Base-by-base conservation (phyloP, 2,329 filamentous ascomycete species). In the Curvularia eragrostidis region DNA sequence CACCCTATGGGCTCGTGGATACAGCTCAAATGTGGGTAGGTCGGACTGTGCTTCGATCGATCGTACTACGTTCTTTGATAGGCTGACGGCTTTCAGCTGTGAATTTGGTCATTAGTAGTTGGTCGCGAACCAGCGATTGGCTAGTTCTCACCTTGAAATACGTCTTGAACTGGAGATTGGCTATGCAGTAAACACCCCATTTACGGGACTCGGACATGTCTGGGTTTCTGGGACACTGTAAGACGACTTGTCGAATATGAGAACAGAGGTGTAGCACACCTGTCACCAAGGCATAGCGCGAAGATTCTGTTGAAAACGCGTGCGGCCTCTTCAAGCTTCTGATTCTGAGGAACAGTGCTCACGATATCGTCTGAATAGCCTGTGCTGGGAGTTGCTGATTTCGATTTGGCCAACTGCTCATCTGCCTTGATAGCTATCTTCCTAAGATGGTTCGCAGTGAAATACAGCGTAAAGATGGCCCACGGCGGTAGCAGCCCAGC, bases 151-250 rank as follows among this genome's bases (percentile, higher is more conserved):
- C 83, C 79, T 91, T 96, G 82, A 99, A 99, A 77, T 98, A 97
- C 1, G 93, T 98, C 79, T 98, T 98, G 86, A 99, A 99, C 13
- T 97, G 83, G 7, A 99, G 84, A 73, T 97, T 98, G 71, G 93
- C 92, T 64, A 94, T 89, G 76, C 93, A 93, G 80, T 99, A 99
- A 47, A 97, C 91, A 6, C 92, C 96, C 95, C 95, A 99, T 85
- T 98, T 99, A 53, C 95, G 88, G 8, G 94, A 97, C 69, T 96
- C 90, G 23, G 55, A 61, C 71, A 93, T 88, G 43, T 97, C 81
- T 13, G 90, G 88, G 59, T 91, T 90, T 77, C 91, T 94, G 69
- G 52, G 54, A 28, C 19, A 39, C 53, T 52, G 61, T 73, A 59
- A 72, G 66, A 65, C 61, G 43, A 51, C 48, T 15, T 30, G 58